phyloP scores from a whole-genome alignment of 2,329 filamentous ascomycete genomes.

The Aspergillus sp. region DNA sequence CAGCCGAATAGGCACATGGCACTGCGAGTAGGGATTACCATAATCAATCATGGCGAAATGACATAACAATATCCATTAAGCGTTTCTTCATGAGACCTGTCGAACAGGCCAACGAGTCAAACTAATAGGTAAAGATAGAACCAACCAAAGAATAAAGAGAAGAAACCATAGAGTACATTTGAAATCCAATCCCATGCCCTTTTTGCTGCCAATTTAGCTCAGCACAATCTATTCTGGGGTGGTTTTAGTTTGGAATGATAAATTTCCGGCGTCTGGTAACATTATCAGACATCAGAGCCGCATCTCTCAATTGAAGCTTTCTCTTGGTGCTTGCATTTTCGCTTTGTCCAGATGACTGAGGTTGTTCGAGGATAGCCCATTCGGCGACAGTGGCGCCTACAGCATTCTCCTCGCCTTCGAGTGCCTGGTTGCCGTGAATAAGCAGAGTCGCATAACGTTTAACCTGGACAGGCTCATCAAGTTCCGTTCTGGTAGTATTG shows the following conservation, averaged over 20 bases:
- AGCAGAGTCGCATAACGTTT: slow-evolving; percentile 39
- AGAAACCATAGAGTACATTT: too few relatives aligned
- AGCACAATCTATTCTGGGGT: background rate
- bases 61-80: too few relatives aligned
- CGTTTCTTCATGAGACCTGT: too few relatives aligned
- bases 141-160: too few relatives aligned
- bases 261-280: background rate
- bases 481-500: slow-evolving; percentile 39
- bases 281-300: background rate
- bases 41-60: too few relatives aligned
- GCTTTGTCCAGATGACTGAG: too few relatives aligned
- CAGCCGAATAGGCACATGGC: too few relatives aligned
- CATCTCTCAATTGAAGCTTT: slow-evolving; percentile 10
- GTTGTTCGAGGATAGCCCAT: slow-evolving; percentile 38
- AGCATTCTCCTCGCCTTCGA: slow-evolving; percentile 27
- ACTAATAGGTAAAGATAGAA: too few relatives aligned
- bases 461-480: slow-evolving; percentile 27
- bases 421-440: slow-evolving; percentile 40
- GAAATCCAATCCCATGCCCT: background rate
- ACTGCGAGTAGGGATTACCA: too few relatives aligned
- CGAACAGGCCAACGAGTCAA: too few relatives aligned
- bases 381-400: slow-evolving; percentile 45
- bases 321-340: slow-evolving; percentile 1
- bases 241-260: background rate
- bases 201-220: background rate